Evolutionary conservation across 495 filamentous ascomycete genomes (phyloP).

Genomic region (Letharia columbiana): DNA sequence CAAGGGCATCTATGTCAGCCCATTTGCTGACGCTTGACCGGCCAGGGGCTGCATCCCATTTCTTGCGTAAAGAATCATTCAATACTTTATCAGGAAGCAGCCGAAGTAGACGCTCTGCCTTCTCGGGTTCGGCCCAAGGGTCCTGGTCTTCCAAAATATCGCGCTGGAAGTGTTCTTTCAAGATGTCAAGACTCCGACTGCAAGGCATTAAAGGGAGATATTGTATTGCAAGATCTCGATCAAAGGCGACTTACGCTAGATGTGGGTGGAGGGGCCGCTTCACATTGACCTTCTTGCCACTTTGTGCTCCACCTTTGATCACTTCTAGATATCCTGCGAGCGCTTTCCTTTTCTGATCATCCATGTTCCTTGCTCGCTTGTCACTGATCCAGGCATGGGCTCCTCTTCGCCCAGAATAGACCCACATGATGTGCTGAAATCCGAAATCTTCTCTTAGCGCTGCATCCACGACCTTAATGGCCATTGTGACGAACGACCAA

Average conservation of each 20-base stretch:
- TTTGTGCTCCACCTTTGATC: conserved; percentile 70
- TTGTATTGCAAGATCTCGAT: not conserved
- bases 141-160: conserved; percentile 80
- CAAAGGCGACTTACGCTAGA: conserved; percentile 45
- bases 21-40: conserved; percentile 73
- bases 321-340: conserved; percentile 84
- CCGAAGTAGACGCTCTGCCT: conserved; percentile 62
- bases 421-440: conserved; percentile 94
- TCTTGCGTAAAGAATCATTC: conserved; percentile 67
- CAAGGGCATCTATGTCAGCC: conserved; percentile 83
- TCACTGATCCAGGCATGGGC: conserved; percentile 99
- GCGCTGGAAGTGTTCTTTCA: conserved; percentile 67
- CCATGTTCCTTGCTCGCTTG: conserved; percentile 67
- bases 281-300: conserved; percentile 80
- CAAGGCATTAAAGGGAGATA: not conserved
- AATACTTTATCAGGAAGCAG: conserved; percentile 71
- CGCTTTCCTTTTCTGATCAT: conserved; percentile 73
- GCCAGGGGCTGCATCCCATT: conserved; percentile 78
- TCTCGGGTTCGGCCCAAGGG: conserved; percentile 61
- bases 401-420: conserved; percentile 93
- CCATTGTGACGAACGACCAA: conserved; percentile 96
- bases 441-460: conserved; percentile 89
- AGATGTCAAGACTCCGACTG: conserved; percentile 73
- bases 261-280: conserved; percentile 86
- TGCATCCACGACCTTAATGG: conserved; percentile 83